phyloP scores from a whole-genome alignment of 2,329 filamentous ascomycete species.

The Chalaropsis thielavioides region DNA sequence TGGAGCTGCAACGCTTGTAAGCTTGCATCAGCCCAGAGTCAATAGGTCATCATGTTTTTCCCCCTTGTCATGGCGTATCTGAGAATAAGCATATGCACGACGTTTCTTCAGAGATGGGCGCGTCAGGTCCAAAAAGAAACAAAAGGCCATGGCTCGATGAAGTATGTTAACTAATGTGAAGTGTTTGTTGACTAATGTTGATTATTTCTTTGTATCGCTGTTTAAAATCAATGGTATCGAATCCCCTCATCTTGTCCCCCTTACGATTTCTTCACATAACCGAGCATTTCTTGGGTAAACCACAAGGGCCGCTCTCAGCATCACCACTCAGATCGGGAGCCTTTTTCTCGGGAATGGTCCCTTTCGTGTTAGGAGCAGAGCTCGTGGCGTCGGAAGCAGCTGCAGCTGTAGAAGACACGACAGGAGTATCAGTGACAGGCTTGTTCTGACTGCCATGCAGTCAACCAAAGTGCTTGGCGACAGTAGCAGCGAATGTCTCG shows the following conservation, averaged over 20 bases:
- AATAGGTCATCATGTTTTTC: too few species aligned
- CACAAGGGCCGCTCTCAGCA: conserved; percentile 56
- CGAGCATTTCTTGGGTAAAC: conserved; percentile 38
- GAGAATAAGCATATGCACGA: too few species aligned
- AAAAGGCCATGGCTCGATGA: too few species aligned
- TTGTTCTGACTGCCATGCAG: conserved; percentile 46
- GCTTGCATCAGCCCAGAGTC: too few species aligned
- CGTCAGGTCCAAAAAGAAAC: too few species aligned
- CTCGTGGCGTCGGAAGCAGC: conserved; percentile 18
- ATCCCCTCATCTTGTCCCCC: neutral
- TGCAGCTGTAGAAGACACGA: conserved; percentile 13
- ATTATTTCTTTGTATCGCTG: neutral
- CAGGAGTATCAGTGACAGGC: conserved; percentile 20
- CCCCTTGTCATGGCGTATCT: too few species aligned
- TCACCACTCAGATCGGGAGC: conserved; percentile 30
- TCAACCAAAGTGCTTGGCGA: conserved; percentile 63
- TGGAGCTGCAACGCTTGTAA: neutral
- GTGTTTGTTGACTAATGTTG: neutral
- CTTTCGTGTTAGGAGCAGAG: conserved; percentile 19
- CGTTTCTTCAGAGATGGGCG: too few species aligned
- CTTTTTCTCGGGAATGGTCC: conserved; percentile 15
- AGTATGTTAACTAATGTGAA: neutral
- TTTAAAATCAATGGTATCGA: conserved; percentile 16
- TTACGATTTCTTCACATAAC: conserved; percentile 15
- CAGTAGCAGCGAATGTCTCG: conserved; percentile 63